Base-by-base conservation (phyloP, 345 rosid genomes). In the Conringia planisiliqua region DNA sequence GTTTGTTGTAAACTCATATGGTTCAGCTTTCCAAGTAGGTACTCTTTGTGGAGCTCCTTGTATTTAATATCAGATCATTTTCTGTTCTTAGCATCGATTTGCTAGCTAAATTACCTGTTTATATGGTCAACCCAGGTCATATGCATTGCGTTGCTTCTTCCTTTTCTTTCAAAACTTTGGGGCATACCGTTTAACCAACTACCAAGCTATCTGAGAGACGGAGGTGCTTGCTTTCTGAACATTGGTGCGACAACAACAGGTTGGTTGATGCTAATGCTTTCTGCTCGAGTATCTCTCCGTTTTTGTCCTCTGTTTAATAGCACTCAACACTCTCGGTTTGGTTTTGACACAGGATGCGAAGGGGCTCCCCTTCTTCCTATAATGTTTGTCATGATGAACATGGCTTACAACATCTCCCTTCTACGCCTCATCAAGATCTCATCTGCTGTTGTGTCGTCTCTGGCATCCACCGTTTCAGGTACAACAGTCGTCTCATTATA, bases 391-490 rank as follows among this genome's bases (percentile, higher is more conserved):
- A 51, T 85, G 57, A 89, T 88, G 65, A 94, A 94, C 90, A 94
- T 94, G 91, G 96, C 89, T 29, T 94, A 77, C 67, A 94, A 94
- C 83, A 85, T 91, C 74, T 87, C 98, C 20, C 85, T 94, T 80
- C 84, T 94, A 66, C 97, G 89, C 80, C 96, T 94, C 36, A 84
- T 94, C 72, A 94, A 94, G 83, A 91, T 94, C 68, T 91, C 97
- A 52, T 94, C 97, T 0, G 98, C 97, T 5, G 83, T 94, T 68
- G 96, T 88, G 39, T 91, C 98, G 51, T 89, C 83, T 50, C 95
- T 94, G 51, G 95, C 98, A 60, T 89, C 95, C n/a, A 91, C 96
- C 32, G 83, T 94, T 82, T 94, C 98, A 72, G 98, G 98, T 91
- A 79, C 57, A 68, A 26, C 54, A 38, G 70, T 14, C 10, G 46